A percentile compares a stretch with the other conserved stretches of the same genome.
phyloP scores from a whole-genome alignment of 257 asterid genomes.

The Capsicum rhomboideum region DNA sequence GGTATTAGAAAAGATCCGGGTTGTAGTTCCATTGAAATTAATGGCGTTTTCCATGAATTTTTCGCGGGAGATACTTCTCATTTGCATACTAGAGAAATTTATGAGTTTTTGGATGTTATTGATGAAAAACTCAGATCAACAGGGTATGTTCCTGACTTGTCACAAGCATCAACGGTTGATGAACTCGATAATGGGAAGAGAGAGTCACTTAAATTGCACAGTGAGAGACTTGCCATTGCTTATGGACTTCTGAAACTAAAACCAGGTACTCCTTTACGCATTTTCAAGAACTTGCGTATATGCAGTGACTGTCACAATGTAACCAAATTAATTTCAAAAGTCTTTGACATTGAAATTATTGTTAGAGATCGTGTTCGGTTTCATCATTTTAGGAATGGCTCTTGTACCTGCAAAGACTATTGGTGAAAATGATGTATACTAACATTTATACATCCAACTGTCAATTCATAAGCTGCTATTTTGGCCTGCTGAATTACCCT shows the following conservation, averaged over 20 bases:
- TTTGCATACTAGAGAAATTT: constrained; percentile 41
- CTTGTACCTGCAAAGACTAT: constrained; percentile 65
- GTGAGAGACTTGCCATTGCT: constrained; percentile 67
- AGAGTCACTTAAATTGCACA: constrained; percentile 46
- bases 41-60: constrained; percentile 58
- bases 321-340: constrained; percentile 36
- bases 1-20: constrained; percentile 71
- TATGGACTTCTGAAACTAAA: constrained; percentile 49
- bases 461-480: not conserved
- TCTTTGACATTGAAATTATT: constrained; percentile 41
- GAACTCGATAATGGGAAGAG: constrained; percentile 42
- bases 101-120: constrained; percentile 31
- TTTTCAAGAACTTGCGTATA: constrained; percentile 59
- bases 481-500: not conserved
- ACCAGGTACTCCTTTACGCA: constrained; percentile 41
- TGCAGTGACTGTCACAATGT: constrained; percentile 63
- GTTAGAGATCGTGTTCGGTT: constrained; percentile 76
- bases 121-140: constrained; percentile 36
- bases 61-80: constrained; percentile 70
- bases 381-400: constrained; percentile 54
- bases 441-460: not conserved
- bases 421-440: constrained; percentile 26
- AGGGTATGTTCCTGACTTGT: constrained; percentile 42
- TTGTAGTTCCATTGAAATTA: constrained; percentile 54
- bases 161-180: constrained; percentile 47